Base-by-base conservation (phyloP, 2,329 filamentous ascomycete genomes). In the Phaeoacremonium minimum region DNA sequence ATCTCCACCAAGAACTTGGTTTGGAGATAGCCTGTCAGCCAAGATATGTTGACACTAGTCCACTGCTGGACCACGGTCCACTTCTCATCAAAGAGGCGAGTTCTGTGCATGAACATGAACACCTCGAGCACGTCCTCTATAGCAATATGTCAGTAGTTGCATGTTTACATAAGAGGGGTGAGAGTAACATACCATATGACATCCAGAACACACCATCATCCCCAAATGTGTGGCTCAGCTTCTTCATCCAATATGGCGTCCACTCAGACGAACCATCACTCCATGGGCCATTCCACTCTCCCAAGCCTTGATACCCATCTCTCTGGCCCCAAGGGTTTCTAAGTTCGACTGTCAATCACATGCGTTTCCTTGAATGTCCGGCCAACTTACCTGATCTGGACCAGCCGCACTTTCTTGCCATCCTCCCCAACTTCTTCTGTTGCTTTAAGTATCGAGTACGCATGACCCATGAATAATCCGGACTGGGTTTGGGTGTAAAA, bases 211-310 rank as follows among this genome's bases (percentile, higher is more conserved):
- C 64, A 13, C 82, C 82, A 46, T 85, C 80, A 45, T 86, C 79
- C 14, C 80, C 81, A 45, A 85, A 85, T 33, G 72, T 73, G 52
- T 86, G 79, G 18, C 72, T 65, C 4, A 87, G 64, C 43, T 77
- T 75, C 42, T 74, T 60, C 64, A 87, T 80, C 81, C 83, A 86
- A 48, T 85, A 75, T 0, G 82, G 66, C 2, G 80, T 87, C 84
- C 84, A 88, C 52, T 87, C 75, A 46, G 81, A 77, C 5, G 79
- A 83, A 1, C 84, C 84, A 52, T 87, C 83, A 26, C 76, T 78
- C 83, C 84, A 88, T 5, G 80, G 71, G 12, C 84, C 84, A 36
- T 74, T 80, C 83, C 83, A 87, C 57, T 86, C 83, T 33, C 64
- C 63, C 3, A 58, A 35, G 7, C 61, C 63, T 15, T 44, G 47